Conservation (phyloP, 2,329 filamentous ascomycete genomes). For the Pyricularia sp. region DNA sequence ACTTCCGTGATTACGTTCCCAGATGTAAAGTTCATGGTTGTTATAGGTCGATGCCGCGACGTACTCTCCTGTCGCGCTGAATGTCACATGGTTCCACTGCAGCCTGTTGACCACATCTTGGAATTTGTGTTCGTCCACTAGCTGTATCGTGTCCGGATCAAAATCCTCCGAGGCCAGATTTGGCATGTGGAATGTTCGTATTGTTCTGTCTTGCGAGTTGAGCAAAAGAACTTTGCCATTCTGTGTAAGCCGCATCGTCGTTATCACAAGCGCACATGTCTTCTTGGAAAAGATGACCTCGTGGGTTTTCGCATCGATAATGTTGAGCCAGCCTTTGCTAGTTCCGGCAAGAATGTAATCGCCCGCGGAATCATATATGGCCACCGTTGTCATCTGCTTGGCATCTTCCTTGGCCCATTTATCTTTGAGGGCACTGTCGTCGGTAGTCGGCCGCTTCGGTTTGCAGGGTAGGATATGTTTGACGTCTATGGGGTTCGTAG, state of each 20-base stretch:
- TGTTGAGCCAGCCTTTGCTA: conserved; percentile 92
- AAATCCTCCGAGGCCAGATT: conserved; percentile 61
- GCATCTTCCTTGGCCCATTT: conserved; percentile 88
- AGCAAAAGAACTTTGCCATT: conserved; percentile 84
- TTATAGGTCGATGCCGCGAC: conserved; percentile 95
- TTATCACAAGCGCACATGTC: conserved; percentile 78
- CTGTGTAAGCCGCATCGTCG: conserved; percentile 72
- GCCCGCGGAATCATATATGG: conserved; percentile 77
- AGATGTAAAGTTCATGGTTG: conserved; percentile 97
- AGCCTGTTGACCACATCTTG: conserved; percentile 93
- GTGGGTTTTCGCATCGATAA: conserved; percentile 74
- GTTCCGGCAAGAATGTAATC: conserved; percentile 88
- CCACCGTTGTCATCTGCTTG: conserved; percentile 89
- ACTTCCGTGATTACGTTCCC: conserved; percentile 90
- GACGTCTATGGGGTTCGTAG: conserved; percentile 57
- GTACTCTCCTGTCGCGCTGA: conserved; percentile 90
- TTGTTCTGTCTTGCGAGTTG: conserved; percentile 90
- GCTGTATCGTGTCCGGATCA: conserved; percentile 75
- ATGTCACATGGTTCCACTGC: conserved; percentile 95
- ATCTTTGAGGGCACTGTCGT: conserved; percentile 63
- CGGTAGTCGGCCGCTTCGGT: conserved; percentile 63
- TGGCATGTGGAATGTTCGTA: conserved; percentile 84
- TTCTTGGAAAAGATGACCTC: conserved; percentile 85
- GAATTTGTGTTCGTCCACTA: conserved; percentile 95
- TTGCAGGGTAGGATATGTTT: conserved; percentile 75